Evolutionary conservation across 73 alveolate species (phyloP), one percentile per base, ranked within the genome.

Genomic region (Stentor roeselii): DNA sequence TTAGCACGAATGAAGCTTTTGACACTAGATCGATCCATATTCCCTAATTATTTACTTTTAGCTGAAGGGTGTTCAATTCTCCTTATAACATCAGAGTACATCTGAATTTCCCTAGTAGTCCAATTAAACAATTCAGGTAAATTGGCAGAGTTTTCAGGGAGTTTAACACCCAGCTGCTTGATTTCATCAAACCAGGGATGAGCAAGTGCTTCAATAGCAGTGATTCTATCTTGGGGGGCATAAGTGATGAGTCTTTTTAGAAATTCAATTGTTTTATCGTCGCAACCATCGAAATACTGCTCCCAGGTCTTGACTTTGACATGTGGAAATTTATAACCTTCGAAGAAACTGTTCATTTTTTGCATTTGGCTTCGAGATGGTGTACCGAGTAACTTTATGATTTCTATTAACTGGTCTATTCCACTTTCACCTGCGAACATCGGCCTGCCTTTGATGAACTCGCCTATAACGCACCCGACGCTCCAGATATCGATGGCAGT

Each of bases 381-480:
- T 27, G 91, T 75, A 4, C 91, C 91, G 11, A 86, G 76, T 32
- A 86, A 42, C 61, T 86, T 91, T 3, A 91, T 91, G 0, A 91
- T 91, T 86, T 91, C 96, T 2, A 91, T 92, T 30, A 91, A 78
- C 89, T 91, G 89, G 60, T 91, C 96, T 82, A 91, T 91, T 15
- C 93, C 88, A 35, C 82, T 67, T 42, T 60, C 88, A 21, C 96
- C 96, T 38, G 91, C 88, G 83, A 91, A 91, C 39, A 91, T 58
- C 4, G 96, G 96, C 50, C 83, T 78, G 3, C 99, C 99, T 58
- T 83, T 88, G 50, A 95, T 86, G 88, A 92, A 78, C 82, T 95
- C 99, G 38, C 95, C 95, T 3, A 93, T 91, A n/a, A 95, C 97
- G 78, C 98, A 95, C 38, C 99, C 99, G 60, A 93, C 95, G 75